phyloP scores from a whole-genome alignment of 1,284 basidiomycete genomes.

The Schizophyllum amplum region DNA sequence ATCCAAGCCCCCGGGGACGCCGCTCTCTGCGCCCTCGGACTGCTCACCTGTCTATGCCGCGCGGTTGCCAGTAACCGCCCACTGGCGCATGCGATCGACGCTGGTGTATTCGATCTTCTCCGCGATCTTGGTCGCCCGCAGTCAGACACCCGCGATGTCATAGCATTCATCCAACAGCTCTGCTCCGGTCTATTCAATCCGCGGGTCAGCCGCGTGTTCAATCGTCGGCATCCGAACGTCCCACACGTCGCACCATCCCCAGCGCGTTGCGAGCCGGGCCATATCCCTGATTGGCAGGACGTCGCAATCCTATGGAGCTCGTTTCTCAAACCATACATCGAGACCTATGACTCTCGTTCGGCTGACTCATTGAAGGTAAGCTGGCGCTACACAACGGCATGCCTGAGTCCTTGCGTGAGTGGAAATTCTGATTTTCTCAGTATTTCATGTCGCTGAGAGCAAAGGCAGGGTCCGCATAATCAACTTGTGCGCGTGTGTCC shows the following conservation, averaged over 20 bases:
- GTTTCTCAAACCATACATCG: background rate
- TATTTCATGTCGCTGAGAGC: no score
- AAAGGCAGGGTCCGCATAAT: background rate
- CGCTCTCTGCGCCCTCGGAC: background rate
- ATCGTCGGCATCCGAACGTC: background rate
- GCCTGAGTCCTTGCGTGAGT: no score
- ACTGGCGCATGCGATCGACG: background rate
- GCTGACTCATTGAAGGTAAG: no score
- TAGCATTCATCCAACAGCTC: background rate
- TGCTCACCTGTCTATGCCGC: background rate
- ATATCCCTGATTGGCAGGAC: background rate
- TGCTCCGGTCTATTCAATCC: background rate
- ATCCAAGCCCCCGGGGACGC: background rate
- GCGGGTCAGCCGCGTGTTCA: background rate
- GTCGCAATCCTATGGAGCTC: background rate
- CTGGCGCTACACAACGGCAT: background rate
- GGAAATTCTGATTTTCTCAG: no score
- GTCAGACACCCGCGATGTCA: background rate
- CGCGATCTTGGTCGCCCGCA: background rate
- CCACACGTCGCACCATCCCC: background rate
- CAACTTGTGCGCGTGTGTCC: background rate
- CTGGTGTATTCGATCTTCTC: background rate
- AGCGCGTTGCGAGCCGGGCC: background rate
- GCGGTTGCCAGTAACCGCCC: background rate
- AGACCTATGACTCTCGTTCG: no score